Evolutionary conservation across 163 green algal genomes (phyloP).

Genomic region (Botryococcus braunii): DNA sequence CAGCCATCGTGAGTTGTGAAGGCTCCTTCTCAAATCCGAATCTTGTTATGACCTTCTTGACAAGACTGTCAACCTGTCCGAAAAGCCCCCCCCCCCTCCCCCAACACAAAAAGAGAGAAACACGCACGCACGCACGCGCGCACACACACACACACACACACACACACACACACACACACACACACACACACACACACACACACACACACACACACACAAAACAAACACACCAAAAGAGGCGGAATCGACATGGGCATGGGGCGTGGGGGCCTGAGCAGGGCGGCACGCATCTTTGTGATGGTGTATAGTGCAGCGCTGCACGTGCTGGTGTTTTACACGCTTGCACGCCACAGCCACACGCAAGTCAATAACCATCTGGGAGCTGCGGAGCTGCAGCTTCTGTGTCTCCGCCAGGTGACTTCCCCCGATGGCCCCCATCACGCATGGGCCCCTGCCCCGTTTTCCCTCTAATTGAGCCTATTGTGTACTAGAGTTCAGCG

Average conservation of each 20-base stretch:
- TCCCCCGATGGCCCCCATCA: no score
- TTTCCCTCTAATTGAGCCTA: no score
- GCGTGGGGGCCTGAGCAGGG: no score
- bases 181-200: background rate
- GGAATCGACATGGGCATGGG: slow-evolving; percentile 6
- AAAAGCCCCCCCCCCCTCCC: no score
- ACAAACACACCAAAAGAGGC: background rate
- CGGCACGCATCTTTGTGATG: slow-evolving; percentile 63
- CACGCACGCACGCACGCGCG: background rate
- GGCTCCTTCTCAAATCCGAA: no score
- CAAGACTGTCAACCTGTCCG: no score
- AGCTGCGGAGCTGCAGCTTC: slow-evolving; percentile 9
- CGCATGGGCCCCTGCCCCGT: no score
- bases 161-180: background rate
- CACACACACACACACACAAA: background rate
- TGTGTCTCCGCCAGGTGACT: slow-evolving; percentile 8
- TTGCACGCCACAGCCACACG: slow-evolving; percentile 16
- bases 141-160: background rate
- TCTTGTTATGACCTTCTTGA: no score
- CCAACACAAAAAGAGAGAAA: background rate
- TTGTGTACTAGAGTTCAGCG: no score
- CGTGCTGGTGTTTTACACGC: slow-evolving; percentile 35
- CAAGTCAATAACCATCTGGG: background rate
- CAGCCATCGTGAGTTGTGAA: no score
- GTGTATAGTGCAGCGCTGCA: slow-evolving; percentile 73